A percentile compares a stretch with the other conserved stretches of the same genome.
phyloP scores from a whole-genome alignment of 371 early-diverging fungal genomes.

The Coemansia sp. region DNA sequence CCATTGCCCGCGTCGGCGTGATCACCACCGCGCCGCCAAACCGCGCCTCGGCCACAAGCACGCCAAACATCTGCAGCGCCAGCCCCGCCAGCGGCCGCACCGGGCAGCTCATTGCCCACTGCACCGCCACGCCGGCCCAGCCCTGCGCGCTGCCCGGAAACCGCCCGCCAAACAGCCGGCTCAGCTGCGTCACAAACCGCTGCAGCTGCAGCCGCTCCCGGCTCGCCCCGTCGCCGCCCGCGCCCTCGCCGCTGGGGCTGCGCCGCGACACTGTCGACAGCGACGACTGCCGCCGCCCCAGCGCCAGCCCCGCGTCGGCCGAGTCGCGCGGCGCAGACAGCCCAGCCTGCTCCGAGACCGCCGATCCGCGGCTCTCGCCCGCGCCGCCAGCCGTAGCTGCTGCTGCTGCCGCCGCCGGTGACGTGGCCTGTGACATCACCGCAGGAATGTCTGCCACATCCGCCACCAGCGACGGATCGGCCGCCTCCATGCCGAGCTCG shows the following conservation, averaged over 20 bases:
- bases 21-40: slow-evolving; percentile 36
- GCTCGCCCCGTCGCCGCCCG: background rate
- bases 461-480: slow-evolving; percentile 40
- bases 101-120: slow-evolving; percentile 89
- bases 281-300: slow-evolving; percentile 21
- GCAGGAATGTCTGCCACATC: slow-evolving; percentile 28
- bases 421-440: slow-evolving; percentile 11
- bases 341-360: too few species aligned
- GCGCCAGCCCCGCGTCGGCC: background rate
- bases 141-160: slow-evolving; percentile 70
- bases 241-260: slow-evolving; percentile 6
- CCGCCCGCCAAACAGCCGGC: slow-evolving; percentile 30
- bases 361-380: too few species aligned
- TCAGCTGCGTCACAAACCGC: slow-evolving; percentile 28
- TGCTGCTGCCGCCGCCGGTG: slow-evolving; percentile 2
- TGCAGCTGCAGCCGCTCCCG: slow-evolving; percentile 28
- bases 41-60: slow-evolving; percentile 52
- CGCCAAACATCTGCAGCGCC: slow-evolving; percentile 84
- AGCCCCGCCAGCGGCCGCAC: slow-evolving; percentile 88
- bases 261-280: slow-evolving; percentile 15
- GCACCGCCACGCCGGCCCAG: slow-evolving; percentile 86
- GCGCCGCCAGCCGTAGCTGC: background rate
- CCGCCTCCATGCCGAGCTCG: slow-evolving; percentile 8
- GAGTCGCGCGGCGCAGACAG: background rate
- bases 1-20: slow-evolving; percentile 76